Evolutionary conservation across 1,284 basidiomycete species (phyloP), one percentile per base, ranked within the genome.

Genomic region (Inonotus obliquus): DNA sequence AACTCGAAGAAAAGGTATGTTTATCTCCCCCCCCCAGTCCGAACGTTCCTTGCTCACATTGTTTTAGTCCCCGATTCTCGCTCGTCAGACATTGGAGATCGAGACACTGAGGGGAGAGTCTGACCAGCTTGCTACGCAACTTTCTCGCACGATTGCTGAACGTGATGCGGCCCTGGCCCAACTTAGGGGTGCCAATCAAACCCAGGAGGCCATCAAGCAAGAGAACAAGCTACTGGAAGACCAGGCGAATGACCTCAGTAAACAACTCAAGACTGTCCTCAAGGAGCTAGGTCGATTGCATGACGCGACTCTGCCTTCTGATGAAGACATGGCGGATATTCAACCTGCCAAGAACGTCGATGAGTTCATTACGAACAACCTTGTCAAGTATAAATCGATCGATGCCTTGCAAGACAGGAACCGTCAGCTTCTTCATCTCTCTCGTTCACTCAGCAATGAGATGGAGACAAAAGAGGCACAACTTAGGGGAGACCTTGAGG

Each of bases 331-430:
- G 29, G 87, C 89, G 53, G 73, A 19, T 72, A 79, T 67, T 73
- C 69, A 29, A 54, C 81, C 81, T 4, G 81, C 81, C 1, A 80
- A 84, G 57, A 81, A 83, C 64, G 86, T 88, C 29, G 87, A 94
- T 65, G 78, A 79, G 0, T 85, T 98, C 65, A 96, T 98, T 73
- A 91, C 92, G 23, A 91, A 91, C 70, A 83, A 95, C 68, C 84
- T 99, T 13, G 91, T 98, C 52, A 84, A 94, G 27, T 99, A 96
- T 85, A 81, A 81, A 52, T 91, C 87, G 1, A 84, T 98, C 54
- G 81, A 84, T 11, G 81, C 84, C 21, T 77, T 99, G 29, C 94
- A 97, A 69, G 83, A 88, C 54, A 94, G 97, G 76, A 99, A 99
- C 72, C 87, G 91, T 74, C 90, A 91, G 67, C 77, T 98, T 9